Percentiles rank a stretch among this genome's conserved stretches.
phyloP scores from a whole-genome alignment of 2,329 filamentous ascomycete genomes.

The Talaromyces rugulosus region DNA sequence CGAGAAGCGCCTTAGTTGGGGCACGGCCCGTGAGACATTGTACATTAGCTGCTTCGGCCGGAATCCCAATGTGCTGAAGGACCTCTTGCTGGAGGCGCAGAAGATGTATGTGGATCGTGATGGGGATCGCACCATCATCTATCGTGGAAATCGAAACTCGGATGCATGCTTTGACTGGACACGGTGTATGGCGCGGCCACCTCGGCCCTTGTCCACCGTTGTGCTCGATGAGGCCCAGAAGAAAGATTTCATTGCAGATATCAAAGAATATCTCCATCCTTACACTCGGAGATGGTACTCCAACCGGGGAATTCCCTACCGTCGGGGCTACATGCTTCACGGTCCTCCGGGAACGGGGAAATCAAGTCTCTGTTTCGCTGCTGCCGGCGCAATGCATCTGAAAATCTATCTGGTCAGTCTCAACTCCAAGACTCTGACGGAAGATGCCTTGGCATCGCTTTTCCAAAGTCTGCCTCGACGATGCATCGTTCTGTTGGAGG shows the following conservation, averaged over 20 bases:
- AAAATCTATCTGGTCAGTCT: slow-evolving; percentile 69
- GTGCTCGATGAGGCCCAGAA: slow-evolving; percentile 51
- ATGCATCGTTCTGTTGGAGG: slow-evolving; percentile 71
- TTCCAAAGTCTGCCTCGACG: slow-evolving; percentile 65
- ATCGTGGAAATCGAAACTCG: slow-evolving; percentile 26
- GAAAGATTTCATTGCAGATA: slow-evolving; percentile 47
- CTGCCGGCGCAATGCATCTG: slow-evolving; percentile 67
- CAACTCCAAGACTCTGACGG: slow-evolving; percentile 58
- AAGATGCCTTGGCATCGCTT: slow-evolving; percentile 61
- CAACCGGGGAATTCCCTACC: slow-evolving; percentile 78
- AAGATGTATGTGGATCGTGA: slow-evolving; percentile 32
- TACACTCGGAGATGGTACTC: slow-evolving; percentile 66
- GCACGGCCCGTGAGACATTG: slow-evolving; percentile 26
- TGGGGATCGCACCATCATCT: slow-evolving; percentile 34
- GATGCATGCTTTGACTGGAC: slow-evolving; percentile 24
- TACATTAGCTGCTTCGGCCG: slow-evolving; percentile 34
- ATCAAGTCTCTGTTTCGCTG: slow-evolving; percentile 65
- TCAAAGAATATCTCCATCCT: slow-evolving; percentile 55
- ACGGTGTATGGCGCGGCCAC: slow-evolving; percentile 41
- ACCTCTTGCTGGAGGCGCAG: slow-evolving; percentile 33
- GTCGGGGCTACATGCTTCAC: slow-evolving; percentile 76
- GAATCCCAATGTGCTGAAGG: slow-evolving; percentile 29
- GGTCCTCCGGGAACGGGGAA: slow-evolving; percentile 80
- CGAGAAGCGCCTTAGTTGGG: slow-evolving; percentile 20
- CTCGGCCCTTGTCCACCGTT: slow-evolving; percentile 52